Conservation (phyloP, 345 rosid species). For the Melastoma malabathricum region DNA sequence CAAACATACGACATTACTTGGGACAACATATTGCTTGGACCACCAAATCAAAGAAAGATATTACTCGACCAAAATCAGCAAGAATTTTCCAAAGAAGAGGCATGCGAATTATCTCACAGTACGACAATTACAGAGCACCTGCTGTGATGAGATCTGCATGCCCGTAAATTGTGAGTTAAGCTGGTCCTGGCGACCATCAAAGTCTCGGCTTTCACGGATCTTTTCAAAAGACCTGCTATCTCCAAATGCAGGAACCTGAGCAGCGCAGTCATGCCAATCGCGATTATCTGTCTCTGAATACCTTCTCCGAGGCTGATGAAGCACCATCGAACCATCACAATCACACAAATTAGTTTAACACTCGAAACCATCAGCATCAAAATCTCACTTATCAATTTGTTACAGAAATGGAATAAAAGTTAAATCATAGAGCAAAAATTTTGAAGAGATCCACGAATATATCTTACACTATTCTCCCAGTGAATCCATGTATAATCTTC, state of each 20-base stretch:
- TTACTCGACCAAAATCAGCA: neutral
- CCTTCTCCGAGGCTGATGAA: slow-evolving; percentile 25
- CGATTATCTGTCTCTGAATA: slow-evolving; percentile 63
- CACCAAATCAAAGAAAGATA: no score
- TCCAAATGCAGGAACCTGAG: slow-evolving; percentile 26
- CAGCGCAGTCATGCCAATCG: slow-evolving; percentile 61
- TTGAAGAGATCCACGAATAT: neutral
- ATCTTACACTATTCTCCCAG: slow-evolving; percentile 46
- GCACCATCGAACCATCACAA: no score
- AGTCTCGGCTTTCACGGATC: slow-evolving; percentile 30
- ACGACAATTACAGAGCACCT: slow-evolving; percentile 26
- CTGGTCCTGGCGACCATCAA: slow-evolving; percentile 10
- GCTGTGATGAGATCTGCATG: slow-evolving; percentile 29
- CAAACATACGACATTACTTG: no score
- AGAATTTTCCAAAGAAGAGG: neutral
- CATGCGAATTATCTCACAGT: neutral
- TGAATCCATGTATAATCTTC: slow-evolving; percentile 52
- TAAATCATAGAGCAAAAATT: no score
- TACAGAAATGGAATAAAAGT: no score
- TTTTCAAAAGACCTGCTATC: slow-evolving; percentile 58
- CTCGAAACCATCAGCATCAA: no score
- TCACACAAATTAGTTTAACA: no score
- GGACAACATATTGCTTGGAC: no score
- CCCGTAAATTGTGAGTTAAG: slow-evolving; percentile 12
- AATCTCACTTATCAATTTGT: no score